A percentile compares a stretch with the other conserved stretches of the same genome.
phyloP scores from a whole-genome alignment of 768 basidiomycete genomes.

The Psilocybe tampanensis region DNA sequence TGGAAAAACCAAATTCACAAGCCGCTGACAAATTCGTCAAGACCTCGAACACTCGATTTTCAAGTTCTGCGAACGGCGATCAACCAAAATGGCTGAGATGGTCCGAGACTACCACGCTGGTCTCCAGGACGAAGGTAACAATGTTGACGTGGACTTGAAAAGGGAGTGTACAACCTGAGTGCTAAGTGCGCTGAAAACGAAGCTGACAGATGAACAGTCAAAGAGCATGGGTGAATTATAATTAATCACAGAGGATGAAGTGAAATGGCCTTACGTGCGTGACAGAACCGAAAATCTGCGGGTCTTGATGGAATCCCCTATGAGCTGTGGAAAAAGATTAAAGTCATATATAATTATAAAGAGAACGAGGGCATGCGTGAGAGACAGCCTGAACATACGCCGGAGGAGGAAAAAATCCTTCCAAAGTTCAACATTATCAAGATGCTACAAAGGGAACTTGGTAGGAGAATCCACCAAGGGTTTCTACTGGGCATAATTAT shows the following conservation, averaged over 20 bases:
- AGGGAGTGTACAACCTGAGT: neutral
- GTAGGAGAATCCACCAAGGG: no score
- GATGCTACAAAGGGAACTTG: constrained; percentile 4
- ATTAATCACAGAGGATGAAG: constrained; percentile 12
- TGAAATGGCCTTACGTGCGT: constrained; percentile 12
- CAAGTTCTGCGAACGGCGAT: neutral
- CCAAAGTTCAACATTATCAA: constrained; percentile 14
- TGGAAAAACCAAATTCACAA: no score
- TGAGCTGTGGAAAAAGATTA: constrained; percentile 29
- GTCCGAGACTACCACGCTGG: constrained; percentile 27
- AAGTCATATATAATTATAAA: neutral
- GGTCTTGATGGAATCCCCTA: constrained; percentile 8
- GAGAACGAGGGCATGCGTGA: no score
- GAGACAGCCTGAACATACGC: no score
- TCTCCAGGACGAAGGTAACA: constrained; percentile 26
- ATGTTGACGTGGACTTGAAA: neutral
- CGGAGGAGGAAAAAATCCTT: neutral
- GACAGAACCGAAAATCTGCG: constrained; percentile 21
- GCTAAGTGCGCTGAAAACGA: neutral
- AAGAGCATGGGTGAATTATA: constrained; percentile 3
- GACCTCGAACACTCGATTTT: no score
- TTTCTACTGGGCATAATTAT: no score
- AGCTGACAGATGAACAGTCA: neutral
- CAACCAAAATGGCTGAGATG: constrained; percentile 31
- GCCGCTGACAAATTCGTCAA: no score